Base-by-base conservation (phyloP, 257 asterid species). In the Nicotiana benthamiana region DNA sequence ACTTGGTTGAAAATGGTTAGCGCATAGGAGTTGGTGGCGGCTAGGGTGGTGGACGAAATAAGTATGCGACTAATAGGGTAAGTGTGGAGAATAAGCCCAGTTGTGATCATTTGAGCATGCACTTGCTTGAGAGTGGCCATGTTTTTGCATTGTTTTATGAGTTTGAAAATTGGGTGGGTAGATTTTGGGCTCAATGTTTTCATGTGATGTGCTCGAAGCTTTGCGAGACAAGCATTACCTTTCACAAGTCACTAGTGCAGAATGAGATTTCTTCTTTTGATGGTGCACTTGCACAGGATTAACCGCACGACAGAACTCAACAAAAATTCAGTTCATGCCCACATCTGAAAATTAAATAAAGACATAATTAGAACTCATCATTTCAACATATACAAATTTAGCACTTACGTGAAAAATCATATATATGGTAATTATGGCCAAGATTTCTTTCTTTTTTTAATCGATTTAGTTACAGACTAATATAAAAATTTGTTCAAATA, bases 31-130 rank as follows among this genome's bases (percentile, higher is more conserved):
- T 89, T 56, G 66, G 90, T 62, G 66, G 93, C n/a, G 46, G 91
- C 72, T 12, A 91, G 79, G 53, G 88, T 68, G 20, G 91, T 85
- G 4, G 98, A 92, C 27, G 81, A 52, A 78, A 83, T 85, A 82
- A 93, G 93, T 74, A 93, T 79, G 61, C 91, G 89, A 75, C 94
- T 93, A 51, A 90, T 78, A 36, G 98, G 93, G 83, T 91, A 93
- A 9, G 94, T 92, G 80, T 91, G 97, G 74, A 67, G 87, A 70
- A 90, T 81, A 59, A 93, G 90, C 67, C 90, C 96, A 2, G 90
- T 91, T 60, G 93, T 81, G 84, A 92, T 86, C 92, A 88, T 89
- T 27, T 93, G 94, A 34, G 89, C 89, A 79, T 91, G 97, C 36
- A 85, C 79, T 84, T 89, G 90, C 82, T 88, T 86, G 79, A 93